A percentile compares a stretch with the other conserved stretches of the same genome.
These are phyloP conservation scores for Plasmopara muralis DNA, from an alignment of 352 stramenopile species.

Conservation along the genomic window DNA sequence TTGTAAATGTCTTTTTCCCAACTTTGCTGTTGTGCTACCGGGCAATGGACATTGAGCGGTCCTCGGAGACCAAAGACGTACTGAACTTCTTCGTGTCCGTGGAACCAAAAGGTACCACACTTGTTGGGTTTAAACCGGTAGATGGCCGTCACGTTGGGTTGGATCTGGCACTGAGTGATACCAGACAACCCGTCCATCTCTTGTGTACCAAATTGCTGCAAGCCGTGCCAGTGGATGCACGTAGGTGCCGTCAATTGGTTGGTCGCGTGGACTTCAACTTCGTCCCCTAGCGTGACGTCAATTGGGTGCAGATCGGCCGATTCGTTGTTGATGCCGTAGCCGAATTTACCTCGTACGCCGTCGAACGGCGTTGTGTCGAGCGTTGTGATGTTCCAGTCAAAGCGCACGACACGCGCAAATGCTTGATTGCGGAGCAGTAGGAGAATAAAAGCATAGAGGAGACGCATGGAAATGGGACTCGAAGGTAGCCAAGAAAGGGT, in stretches of 20 bases:
- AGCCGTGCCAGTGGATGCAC: slow-evolving; percentile 45
- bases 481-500: slow-evolving; percentile 4
- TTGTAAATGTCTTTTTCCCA: slow-evolving; percentile 33
- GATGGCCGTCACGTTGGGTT: slow-evolving; percentile 29
- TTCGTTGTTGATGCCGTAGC: slow-evolving; percentile 38
- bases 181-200: slow-evolving; percentile 42
- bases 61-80: slow-evolving; percentile 38
- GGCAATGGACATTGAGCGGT: slow-evolving; percentile 33
- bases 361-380: slow-evolving; percentile 31
- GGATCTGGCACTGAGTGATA: slow-evolving; percentile 45
- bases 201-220: slow-evolving; percentile 31
- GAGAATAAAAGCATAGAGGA: slow-evolving; percentile 11
- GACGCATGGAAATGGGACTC: slow-evolving; percentile 11
- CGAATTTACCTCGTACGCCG: slow-evolving; percentile 15
- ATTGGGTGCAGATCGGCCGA: slow-evolving; percentile 21
- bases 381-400: slow-evolving; percentile 33
- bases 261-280: slow-evolving; percentile 32
- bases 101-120: slow-evolving; percentile 40
- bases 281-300: slow-evolving; percentile 25
- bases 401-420: slow-evolving; percentile 21
- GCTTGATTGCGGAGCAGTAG: slow-evolving; percentile 13
- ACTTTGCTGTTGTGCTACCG: slow-evolving; percentile 14
- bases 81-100: slow-evolving; percentile 38
- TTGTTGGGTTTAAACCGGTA: slow-evolving; percentile 39
- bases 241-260: slow-evolving; percentile 35